Base-by-base conservation (phyloP, 345 rosid species). In the Psidium friedrichsthalianum region DNA sequence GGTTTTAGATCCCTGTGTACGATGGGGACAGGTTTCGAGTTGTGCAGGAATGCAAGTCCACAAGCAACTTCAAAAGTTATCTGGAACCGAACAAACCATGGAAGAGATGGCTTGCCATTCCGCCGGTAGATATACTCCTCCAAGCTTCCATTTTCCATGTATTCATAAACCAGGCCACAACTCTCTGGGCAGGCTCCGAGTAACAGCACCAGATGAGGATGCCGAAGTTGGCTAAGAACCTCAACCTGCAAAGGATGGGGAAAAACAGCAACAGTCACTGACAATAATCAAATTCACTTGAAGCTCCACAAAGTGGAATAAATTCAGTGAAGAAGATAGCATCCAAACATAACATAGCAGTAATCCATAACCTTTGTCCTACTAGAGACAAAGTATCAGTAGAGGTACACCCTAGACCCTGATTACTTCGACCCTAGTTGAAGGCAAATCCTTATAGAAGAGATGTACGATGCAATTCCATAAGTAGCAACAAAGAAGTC, bases 1-100 rank as follows among this genome's bases (percentile, higher is more conserved):
- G 98, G 98, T 86, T 96, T 96, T 86, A 95, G 90, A 86, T 96
- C 98, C 11, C 99, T 91, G 89, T 96, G 99, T 81, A 96, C 94
- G 24, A 95, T 87, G 16, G 99, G 96, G 47, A 92, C 96, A 5
- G 99, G 98, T 89, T 94, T 96, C 44, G 99, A 94, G 93, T 91
- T 95, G 94, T 96, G 99, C 82, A 96, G 92, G 89, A 96, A 96
- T 29, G 98, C 93, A 58, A 95, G 89, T 81, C 95, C 99, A 86
- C 96, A 94, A 44, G 96, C 99, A 52, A 92, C 92, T 92, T 96
- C 98, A 57, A 94, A 96, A 56, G 87, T 88, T 89, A 95, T 93
- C 82, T 88, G 92, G 91, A 95, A 95, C 86, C 96, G 93, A 80
- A 92, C 89, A 86, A 90, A 91, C 98, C 98, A 96, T 83, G 99